A percentile compares a stretch with the other conserved stretches of the same genome.
Evolutionary conservation across 768 basidiomycete genomes (phyloP).

Genomic region (Leccinellum rugosiceps): DNA sequence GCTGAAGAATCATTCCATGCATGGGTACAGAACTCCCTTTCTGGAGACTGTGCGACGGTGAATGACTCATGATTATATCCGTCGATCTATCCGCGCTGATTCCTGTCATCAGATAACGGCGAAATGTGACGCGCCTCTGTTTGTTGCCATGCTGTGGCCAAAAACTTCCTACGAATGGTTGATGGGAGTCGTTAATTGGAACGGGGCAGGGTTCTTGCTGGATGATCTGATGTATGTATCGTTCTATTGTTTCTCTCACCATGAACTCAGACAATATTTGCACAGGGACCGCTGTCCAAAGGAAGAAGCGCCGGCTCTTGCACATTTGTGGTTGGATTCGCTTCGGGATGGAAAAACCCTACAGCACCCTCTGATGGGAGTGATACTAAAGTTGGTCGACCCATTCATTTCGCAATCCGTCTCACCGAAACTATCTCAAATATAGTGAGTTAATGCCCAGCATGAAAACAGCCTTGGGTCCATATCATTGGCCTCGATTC

Average conservation of each 20-base stretch:
- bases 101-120: neutral
- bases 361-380: neutral
- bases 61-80: neutral
- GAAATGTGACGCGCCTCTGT: neutral
- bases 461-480: neutral
- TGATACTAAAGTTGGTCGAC: neutral
- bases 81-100: neutral
- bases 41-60: neutral
- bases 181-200: neutral
- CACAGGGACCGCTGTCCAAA: too few relatives aligned
- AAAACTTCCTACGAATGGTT: neutral
- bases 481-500: neutral
- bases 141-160: neutral
- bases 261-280: neutral
- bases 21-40: neutral
- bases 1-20: neutral
- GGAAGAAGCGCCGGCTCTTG: too few relatives aligned
- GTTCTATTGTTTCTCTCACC: neutral
- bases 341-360: neutral
- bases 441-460: neutral
- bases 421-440: neutral
- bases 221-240: neutral
- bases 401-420: neutral
- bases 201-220: neutral
- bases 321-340: too few relatives aligned